Evolutionary conservation across 495 filamentous ascomycete species (phyloP), one percentile per base, ranked within the genome.

Genomic region (Talaromyces liani): DNA sequence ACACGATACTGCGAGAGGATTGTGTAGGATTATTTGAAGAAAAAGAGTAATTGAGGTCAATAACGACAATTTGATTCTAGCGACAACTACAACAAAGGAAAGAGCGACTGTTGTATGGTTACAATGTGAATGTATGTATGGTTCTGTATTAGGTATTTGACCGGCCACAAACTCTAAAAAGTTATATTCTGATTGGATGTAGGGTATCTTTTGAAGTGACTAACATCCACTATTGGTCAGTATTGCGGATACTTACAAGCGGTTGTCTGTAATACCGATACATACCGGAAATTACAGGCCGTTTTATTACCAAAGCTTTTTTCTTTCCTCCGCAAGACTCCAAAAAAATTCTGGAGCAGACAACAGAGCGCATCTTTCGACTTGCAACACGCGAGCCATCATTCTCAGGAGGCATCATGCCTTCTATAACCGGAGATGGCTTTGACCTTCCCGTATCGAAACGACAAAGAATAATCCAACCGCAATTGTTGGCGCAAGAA

Each of bases 361-460:
- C 45, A 49, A 47, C 36, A 49, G 18, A 49, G 45, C 16, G 6
- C 45, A 7, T 1, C 45, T 7, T 20, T 20, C 16, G 18, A 49
- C n/a, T 49, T 49, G 45, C n/a, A 49, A 49, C 45, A 49, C 45
- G 45, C n/a, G 7, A 20, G 9, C 45, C 4, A 6, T 49, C 45
- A 20, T 49, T 7, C 2, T 55, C 18, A 1, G 1, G 7, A 49
- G 45, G 36, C 65, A 75, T 25, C 45, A 82, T 82, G 79, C 73
- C 79, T 69, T 75, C 77, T 25, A 20, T 77, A 64, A 49, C 73
- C 22, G 70, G 68, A 22, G 73, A 82, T 64, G 80, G 77, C 61
- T 82, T 74, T 61, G 82, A 86, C 59, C 72, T 77, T 58, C 83
- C 83, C 64, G 74, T 83, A 62, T 80, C 78, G 53, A 93, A 93